Evolutionary conservation across 108 stramenopile genomes (phyloP).

Genomic region (Cyclostephanos tholiformis): DNA sequence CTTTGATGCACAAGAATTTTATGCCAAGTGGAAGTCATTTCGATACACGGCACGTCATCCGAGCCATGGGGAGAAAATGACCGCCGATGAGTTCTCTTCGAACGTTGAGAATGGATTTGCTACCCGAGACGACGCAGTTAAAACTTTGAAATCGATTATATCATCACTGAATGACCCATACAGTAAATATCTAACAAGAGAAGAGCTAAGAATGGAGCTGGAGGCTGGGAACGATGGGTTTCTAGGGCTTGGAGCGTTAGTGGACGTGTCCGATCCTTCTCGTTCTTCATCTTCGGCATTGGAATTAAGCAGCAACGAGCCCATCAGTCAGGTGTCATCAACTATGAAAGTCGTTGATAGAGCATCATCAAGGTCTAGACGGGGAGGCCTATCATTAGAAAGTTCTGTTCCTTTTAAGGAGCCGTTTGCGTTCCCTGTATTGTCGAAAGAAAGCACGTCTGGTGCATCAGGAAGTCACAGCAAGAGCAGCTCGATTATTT

Average conservation of each 20-base stretch:
- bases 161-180: slow-evolving; percentile 72
- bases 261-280: slow-evolving; percentile 29
- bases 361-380: too few relatives aligned
- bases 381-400: not conserved
- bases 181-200: slow-evolving; percentile 76
- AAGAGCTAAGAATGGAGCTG: slow-evolving; percentile 67
- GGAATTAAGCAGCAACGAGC: not conserved
- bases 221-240: slow-evolving; percentile 61
- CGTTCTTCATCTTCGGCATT: not conserved
- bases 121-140: slow-evolving; percentile 60
- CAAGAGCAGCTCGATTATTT: slow-evolving; percentile 14
- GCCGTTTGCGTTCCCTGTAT: slow-evolving; percentile 4
- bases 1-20: slow-evolving; percentile 69
- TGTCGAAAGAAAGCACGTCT: not conserved
- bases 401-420: not conserved
- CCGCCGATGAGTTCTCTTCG: not conserved
- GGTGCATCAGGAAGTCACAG: not conserved
- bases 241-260: slow-evolving; percentile 71
- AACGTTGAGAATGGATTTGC: slow-evolving; percentile 41
- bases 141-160: slow-evolving; percentile 68
- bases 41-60: slow-evolving; percentile 25
- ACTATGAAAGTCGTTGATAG: not conserved
- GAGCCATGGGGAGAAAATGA: not conserved
- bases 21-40: slow-evolving; percentile 58
- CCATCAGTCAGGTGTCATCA: slow-evolving; percentile 9